A percentile compares a stretch with the other conserved stretches of the same genome.
phyloP scores from a whole-genome alignment of 805 yeast species.

The Teunomyces kruisii region DNA sequence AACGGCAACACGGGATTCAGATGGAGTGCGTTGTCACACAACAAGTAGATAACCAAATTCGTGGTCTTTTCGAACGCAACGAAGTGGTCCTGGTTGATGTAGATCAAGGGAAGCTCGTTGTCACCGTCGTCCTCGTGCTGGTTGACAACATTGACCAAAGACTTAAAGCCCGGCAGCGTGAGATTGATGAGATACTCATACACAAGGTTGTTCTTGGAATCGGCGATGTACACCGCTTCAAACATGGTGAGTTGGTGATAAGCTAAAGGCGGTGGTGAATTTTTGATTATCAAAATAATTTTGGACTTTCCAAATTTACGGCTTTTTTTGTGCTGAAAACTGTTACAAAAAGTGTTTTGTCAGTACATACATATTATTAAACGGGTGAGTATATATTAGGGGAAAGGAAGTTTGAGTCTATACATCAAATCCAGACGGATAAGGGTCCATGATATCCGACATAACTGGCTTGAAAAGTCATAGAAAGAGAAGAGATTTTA shows the following conservation, averaged over 20 bases:
- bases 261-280: not conserved
- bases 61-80: constrained; percentile 22
- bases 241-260: constrained; percentile 24
- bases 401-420: constrained; percentile 1
- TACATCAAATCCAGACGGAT: constrained; percentile 3
- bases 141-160: constrained; percentile 20
- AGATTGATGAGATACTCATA: constrained; percentile 35
- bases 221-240: constrained; percentile 44
- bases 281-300: not conserved
- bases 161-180: constrained; percentile 31
- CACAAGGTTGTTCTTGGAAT: constrained; percentile 30
- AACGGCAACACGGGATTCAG: constrained; percentile 55
- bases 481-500: not conserved
- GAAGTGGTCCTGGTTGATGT: constrained; percentile 29
- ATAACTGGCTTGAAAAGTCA: not conserved
- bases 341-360: too few relatives aligned
- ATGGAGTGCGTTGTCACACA: constrained; percentile 19
- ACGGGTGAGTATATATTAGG: not conserved
- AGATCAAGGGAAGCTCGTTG: constrained; percentile 27
- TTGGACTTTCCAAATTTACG: too few relatives aligned
- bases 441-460: constrained; percentile 9
- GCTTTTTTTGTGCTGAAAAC: too few relatives aligned
- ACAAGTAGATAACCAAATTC: constrained; percentile 26
- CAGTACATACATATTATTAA: too few relatives aligned
- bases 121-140: constrained; percentile 11